Evolutionary conservation across 225 moss, liverwort and hornwort genomes (phyloP).

Genomic region (Neckera pumila): DNA sequence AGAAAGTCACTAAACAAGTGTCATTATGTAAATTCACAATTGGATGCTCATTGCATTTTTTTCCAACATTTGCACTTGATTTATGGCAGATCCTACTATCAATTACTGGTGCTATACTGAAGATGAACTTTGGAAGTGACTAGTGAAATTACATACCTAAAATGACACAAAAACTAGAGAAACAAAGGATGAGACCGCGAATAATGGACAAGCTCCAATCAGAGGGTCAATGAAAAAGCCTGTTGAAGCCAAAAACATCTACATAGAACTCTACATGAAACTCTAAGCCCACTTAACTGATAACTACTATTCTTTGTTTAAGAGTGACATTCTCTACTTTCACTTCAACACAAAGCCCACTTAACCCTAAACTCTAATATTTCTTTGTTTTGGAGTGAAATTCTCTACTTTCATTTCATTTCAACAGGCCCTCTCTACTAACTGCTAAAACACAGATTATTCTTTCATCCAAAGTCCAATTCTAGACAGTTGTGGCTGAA

Average conservation of each 20-base stretch:
- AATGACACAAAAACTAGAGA: not conserved
- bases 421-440: not conserved
- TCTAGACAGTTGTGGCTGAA: too few relatives aligned
- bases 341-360: too few relatives aligned
- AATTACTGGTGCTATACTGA: too few relatives aligned
- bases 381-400: not conserved
- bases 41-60: not conserved
- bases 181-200: not conserved
- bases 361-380: not conserved
- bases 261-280: not conserved
- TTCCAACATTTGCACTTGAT: not conserved
- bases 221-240: not conserved
- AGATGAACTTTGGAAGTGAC: not conserved
- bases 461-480: not conserved
- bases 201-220: too few relatives aligned
- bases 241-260: not conserved
- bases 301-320: too few relatives aligned
- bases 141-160: rapidly evolving
- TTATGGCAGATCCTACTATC: not conserved
- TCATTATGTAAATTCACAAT: not conserved
- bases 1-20: not conserved
- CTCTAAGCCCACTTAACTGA: not conserved
- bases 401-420: too few relatives aligned
- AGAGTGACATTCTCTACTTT: too few relatives aligned
- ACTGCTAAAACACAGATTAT: not conserved